Evolutionary conservation across 345 rosid genomes (phyloP).

Genomic region (Litchi chinensis): DNA sequence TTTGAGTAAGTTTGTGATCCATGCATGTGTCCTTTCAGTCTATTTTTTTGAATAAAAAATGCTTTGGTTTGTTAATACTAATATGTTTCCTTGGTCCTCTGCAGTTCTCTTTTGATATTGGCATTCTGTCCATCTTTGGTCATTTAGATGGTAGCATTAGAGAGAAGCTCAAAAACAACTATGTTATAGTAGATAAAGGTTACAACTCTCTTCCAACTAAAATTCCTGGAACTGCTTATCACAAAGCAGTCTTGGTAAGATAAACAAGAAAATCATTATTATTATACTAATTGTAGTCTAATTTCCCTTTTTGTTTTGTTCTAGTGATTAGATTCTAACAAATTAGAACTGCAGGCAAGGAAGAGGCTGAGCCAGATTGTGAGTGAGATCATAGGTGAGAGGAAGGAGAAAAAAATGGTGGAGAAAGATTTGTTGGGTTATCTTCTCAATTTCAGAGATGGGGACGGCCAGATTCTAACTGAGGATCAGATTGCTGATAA

Average conservation of each 20-base stretch:
- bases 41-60: slow-evolving; percentile 7
- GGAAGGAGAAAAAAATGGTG: slow-evolving; percentile 54
- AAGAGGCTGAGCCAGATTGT: slow-evolving; percentile 52
- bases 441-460: slow-evolving; percentile 55
- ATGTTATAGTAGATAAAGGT: slow-evolving; percentile 70
- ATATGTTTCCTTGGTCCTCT: slow-evolving; percentile 16
- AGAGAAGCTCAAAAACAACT: slow-evolving; percentile 59
- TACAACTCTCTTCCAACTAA: slow-evolving; percentile 80
- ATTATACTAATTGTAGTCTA: background rate
- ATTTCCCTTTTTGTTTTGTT: background rate
- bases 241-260: slow-evolving; percentile 67
- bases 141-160: slow-evolving; percentile 51
- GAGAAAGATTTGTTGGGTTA: slow-evolving; percentile 58
- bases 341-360: slow-evolving; percentile 59
- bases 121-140: slow-evolving; percentile 72
- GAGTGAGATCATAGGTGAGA: slow-evolving; percentile 56
- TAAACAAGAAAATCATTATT: background rate
- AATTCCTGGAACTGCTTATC: slow-evolving; percentile 72
- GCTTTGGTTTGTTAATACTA: slow-evolving; percentile 10
- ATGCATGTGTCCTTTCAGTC: slow-evolving; percentile 8
- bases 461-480: slow-evolving; percentile 39
- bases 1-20: background rate
- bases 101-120: slow-evolving; percentile 80
- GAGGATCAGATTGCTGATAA: slow-evolving; percentile 73
- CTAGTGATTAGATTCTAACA: background rate